These are phyloP conservation scores for Pholiota adiposa DNA, from an alignment of 1,284 basidiomycete species.

Conservation along the genomic window DNA sequence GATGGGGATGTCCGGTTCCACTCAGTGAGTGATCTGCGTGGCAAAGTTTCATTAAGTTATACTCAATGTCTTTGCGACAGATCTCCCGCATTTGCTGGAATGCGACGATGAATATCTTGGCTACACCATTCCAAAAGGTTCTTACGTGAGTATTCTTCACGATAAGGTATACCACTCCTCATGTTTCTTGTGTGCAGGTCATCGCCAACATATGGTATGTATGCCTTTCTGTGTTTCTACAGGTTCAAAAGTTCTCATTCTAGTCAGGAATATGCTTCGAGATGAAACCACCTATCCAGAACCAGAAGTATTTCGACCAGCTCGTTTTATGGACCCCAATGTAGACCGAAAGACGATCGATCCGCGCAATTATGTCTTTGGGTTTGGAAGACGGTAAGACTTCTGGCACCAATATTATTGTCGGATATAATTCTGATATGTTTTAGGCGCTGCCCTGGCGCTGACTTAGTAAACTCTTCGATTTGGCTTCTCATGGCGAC, in stretches of 20 bases:
- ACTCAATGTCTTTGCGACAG: no score
- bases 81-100: slow-evolving; percentile 11
- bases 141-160: not conserved
- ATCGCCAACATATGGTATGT: no score
- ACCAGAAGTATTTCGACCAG: slow-evolving; percentile 31
- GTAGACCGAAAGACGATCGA: slow-evolving; percentile 20
- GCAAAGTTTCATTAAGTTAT: no score
- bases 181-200: no score
- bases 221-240: slow-evolving; percentile 17
- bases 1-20: no score
- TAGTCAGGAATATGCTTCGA: slow-evolving; percentile 35
- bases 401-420: not conserved
- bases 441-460: slow-evolving; percentile 10
- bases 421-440: not conserved
- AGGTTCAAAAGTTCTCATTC: not conserved
- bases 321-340: slow-evolving; percentile 26
- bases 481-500: slow-evolving; percentile 5
- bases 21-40: no score
- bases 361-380: slow-evolving; percentile 24
- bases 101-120: slow-evolving; percentile 23
- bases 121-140: slow-evolving; percentile 22
- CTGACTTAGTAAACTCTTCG: slow-evolving; percentile 4
- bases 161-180: no score
- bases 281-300: slow-evolving; percentile 30
- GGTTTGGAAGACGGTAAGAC: slow-evolving; percentile 32